Evolutionary conservation across 2,329 filamentous ascomycete species (phyloP).

Genomic region (Aplosporella prunicola): DNA sequence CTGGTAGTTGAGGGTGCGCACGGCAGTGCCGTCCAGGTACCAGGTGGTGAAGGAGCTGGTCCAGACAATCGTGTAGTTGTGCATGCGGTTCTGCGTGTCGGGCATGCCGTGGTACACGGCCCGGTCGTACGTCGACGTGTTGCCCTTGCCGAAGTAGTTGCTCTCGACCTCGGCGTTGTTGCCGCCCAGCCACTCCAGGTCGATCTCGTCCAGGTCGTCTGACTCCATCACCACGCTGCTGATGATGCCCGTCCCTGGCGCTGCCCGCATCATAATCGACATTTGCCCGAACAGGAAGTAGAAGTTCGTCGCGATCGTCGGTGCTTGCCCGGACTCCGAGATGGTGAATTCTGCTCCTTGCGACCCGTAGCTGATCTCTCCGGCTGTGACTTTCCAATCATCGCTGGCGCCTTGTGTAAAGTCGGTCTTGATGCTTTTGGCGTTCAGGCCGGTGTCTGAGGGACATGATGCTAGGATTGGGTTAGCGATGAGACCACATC

Average conservation of each 20-base stretch:
- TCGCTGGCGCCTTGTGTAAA: constrained; percentile 22
- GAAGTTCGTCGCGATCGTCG: constrained; percentile 62
- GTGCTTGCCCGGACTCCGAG: constrained; percentile 31
- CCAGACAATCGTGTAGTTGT: constrained; percentile 61
- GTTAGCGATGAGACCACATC: constrained; percentile 34
- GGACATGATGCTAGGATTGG: constrained; percentile 19
- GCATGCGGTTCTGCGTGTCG: constrained; percentile 39
- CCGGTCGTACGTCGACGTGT: constrained; percentile 55
- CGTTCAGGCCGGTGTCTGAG: constrained; percentile 23
- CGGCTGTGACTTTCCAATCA: constrained; percentile 12
- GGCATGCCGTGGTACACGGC: constrained; percentile 48
- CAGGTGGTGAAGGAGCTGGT: constrained; percentile 53
- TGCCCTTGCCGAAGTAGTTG: constrained; percentile 66
- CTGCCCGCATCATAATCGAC: constrained; percentile 63
- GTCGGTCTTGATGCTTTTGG: constrained; percentile 20
- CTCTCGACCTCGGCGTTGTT: constrained; percentile 52
- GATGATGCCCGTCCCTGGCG: constrained; percentile 61
- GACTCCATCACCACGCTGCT: constrained; percentile 69
- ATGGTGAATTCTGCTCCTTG: constrained; percentile 37
- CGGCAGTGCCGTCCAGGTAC: constrained; percentile 54
- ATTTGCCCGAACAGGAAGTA: constrained; percentile 75
- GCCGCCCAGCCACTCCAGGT: constrained; percentile 64
- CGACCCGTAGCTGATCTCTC: constrained; percentile 27
- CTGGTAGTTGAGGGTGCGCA: constrained; percentile 48
- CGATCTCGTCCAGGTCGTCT: constrained; percentile 72